Conservation (phyloP, 2,329 filamentous ascomycete species). For the Knufia petricola region DNA sequence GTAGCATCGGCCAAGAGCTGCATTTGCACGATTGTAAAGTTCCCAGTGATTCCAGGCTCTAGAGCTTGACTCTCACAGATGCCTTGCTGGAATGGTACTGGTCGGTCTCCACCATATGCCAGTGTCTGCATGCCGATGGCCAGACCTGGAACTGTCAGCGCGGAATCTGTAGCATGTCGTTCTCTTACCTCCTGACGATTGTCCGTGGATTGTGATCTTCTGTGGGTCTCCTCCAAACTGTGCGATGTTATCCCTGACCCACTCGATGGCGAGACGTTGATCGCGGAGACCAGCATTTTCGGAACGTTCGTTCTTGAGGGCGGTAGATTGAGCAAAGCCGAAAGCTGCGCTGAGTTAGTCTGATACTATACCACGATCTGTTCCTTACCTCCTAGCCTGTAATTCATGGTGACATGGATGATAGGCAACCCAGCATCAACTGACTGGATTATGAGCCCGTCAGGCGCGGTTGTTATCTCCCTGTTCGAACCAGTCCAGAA, state of each 20-base stretch:
- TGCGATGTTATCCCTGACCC: conserved; percentile 20
- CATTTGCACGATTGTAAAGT: conserved; percentile 42
- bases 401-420: conserved; percentile 17
- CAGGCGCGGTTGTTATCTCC: conserved; percentile 13
- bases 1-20: conserved; percentile 32
- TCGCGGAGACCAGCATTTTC: conserved; percentile 29
- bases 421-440: conserved; percentile 11
- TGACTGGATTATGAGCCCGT: conserved; percentile 14
- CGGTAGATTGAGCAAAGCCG: conserved; percentile 27
- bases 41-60: conserved; percentile 43
- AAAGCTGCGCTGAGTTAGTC: conserved; percentile 23
- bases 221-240: conserved; percentile 19
- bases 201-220: conserved; percentile 29
- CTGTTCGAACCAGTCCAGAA: conserved; percentile 6
- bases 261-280: conserved; percentile 18
- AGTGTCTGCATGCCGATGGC: conserved; percentile 41
- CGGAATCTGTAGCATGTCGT: neutral
- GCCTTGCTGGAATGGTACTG: conserved; percentile 37
- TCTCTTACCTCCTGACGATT: conserved; percentile 38
- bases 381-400: conserved; percentile 6
- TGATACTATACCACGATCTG: too few relatives aligned
- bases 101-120: conserved; percentile 37
- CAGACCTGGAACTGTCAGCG: conserved; percentile 25
- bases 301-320: conserved; percentile 25
- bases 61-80: conserved; percentile 42